Evolutionary conservation across 768 basidiomycete genomes (phyloP), one percentile per base, ranked within the genome.

Genomic region (Hypholoma sublateritium): DNA sequence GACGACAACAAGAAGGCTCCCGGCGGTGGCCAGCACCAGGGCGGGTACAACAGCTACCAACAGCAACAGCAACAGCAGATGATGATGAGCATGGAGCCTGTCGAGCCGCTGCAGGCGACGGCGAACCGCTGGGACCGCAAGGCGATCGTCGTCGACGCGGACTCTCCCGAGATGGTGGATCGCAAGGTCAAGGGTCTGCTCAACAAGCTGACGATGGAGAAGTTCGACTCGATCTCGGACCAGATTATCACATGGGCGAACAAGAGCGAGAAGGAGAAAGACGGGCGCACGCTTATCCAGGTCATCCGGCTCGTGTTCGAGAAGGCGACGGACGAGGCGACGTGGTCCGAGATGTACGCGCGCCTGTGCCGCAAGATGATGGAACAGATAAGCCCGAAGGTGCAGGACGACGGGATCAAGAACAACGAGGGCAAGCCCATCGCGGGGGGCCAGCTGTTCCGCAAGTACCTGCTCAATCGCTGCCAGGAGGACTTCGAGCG

Each of bases 401-500:
- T 98, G 5, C 88, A 89, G 64, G 95, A 98, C 68, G 91, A 94
- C 57, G 86, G 88, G 9, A 91, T 96, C 74, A 85, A 80, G 75
- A 87, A 85, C 61, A 42, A 76, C 12, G 92, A 95, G 60, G 93
- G 91, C 67, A 89, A 89, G 68, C 91, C 91, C n/a, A 89, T 95
- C 57, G 81, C 90, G 43, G 96, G 96, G 63, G 95, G 96, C 48
- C 87, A 91, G 57, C 83, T 98, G 42, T 99, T 98, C 89, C 81
- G 95, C 60, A 96, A 96, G 76, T 98, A 98, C 75, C 83, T 98
- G 19, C 82, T 98, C 53, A 96, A 96, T 69, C 85, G 95, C 43
- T 98, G 96, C 75, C 95, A 97, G 70, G 93, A 97, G 68, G 95
- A 98, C 75, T 98, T 98, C 72, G 96, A 98, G 77, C 85, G 88